Evolutionary conservation across 805 yeast genomes (phyloP), one percentile per base, ranked within the genome.

Genomic region (Candida peoriensis): DNA sequence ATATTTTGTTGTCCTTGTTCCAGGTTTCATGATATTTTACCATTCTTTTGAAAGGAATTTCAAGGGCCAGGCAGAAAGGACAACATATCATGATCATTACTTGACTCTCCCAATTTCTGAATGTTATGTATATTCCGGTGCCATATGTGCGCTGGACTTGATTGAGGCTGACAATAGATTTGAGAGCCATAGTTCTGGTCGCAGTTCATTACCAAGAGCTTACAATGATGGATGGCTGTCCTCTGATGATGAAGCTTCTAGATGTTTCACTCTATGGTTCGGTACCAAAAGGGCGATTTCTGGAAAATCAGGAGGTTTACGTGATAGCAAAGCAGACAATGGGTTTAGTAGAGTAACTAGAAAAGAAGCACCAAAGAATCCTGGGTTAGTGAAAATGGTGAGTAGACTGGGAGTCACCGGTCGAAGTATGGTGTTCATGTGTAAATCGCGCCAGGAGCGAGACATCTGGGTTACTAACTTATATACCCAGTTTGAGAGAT

Each of bases 261-360:
- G 95, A 32, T 77, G 93, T 43, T 88, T 90, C 49, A 84, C 93
- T 0, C 47, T 90, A 3, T 88, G 96, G 96, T 75, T 79, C 57
- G 90, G 88, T 0, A 68, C 70, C 6, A 82, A 79, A 45, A 60
- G 79, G 37, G 58, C 66, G 3, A 59, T 75, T 38, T 50, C 67
- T 9, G 52, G 54, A 29, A 35, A 15, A 8, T 20, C 33, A n/a
- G 21, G 10, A 8, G 30, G n/a, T 27, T 11, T 11, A 23, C 11
- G 12, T 20, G 14, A 37, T 33, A 6, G 31, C 25, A 21, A 24
- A 22, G 24, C 19, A 13, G 15, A 26, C 20, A 32, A 31, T 20
- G 32, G 54, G 52, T 11, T 25, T 15, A 19, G 16, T 10, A 25
- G 28, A 25, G 11, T 16, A 25, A n/a, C 28, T 3, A 9, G 11